phyloP scores from a whole-genome alignment of 164 flowering plant genomes.

The Berberis thunbergii region DNA sequence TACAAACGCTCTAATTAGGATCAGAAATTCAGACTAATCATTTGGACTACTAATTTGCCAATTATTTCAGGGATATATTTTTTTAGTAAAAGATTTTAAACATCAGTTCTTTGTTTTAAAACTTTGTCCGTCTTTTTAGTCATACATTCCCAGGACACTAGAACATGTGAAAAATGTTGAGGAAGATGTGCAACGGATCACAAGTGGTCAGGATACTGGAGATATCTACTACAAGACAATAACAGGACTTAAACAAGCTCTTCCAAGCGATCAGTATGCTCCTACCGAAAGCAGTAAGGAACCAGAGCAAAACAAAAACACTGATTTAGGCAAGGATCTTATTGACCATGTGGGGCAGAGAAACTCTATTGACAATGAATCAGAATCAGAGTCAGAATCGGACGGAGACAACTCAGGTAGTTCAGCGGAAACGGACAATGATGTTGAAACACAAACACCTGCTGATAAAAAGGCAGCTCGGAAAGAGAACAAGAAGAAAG shows the following conservation, averaged over 20 bases:
- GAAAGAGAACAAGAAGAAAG: slow-evolving; percentile 93
- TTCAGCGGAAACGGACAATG: slow-evolving; percentile 24
- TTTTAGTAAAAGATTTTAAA: too few relatives aligned
- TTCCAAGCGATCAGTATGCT: slow-evolving; percentile 25
- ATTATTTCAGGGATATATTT: too few relatives aligned
- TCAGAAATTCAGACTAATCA: too few relatives aligned
- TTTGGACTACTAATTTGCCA: too few relatives aligned
- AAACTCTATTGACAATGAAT: slow-evolving; percentile 17
- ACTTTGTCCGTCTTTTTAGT: slow-evolving; percentile 21
- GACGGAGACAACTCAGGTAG: slow-evolving; percentile 38
- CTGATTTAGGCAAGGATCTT: too few relatives aligned
- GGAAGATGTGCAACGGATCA: slow-evolving; percentile 59
- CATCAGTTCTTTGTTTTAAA: too few relatives aligned
- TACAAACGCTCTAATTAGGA: too few relatives aligned
- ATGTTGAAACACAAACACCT: slow-evolving; percentile 17
- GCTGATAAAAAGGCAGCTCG: slow-evolving; percentile 70
- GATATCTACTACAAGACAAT: slow-evolving; percentile 75
- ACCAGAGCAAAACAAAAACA: not conserved
- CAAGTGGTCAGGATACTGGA: slow-evolving; percentile 65
- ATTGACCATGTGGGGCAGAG: slow-evolving; percentile 5
- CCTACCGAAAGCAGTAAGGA: slow-evolving; percentile 9
- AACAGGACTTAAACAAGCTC: slow-evolving; percentile 70
- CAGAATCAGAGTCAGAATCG: slow-evolving; percentile 33
- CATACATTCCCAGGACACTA: slow-evolving; percentile 79
- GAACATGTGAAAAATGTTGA: slow-evolving; percentile 69